Base-by-base conservation (phyloP, 225 moss, liverwort and hornwort genomes). In the Pleurozium schreberi region DNA sequence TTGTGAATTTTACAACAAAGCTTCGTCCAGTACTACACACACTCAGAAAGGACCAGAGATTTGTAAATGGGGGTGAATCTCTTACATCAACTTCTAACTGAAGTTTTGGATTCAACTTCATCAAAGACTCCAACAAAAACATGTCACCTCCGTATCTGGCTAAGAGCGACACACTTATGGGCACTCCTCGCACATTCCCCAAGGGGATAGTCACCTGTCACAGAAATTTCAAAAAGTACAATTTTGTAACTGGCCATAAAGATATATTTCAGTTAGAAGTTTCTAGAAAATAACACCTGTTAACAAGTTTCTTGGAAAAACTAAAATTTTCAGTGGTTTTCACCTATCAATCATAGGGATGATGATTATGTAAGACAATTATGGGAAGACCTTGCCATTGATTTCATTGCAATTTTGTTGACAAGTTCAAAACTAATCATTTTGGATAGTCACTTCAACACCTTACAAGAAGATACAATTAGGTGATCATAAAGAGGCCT, bases 81-180 rank as follows among this genome's bases (percentile, higher is more conserved):
- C 91, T 87, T 94, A 91, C 94, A 38, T 93, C 92, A 85, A 91
- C 86, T 89, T 91, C 80, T 62, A 83, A 70, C 81, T 93, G 90
- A 80, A 94, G 73, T 36, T 82, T 91, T 81, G 90, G 84, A 86
- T 91, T 93, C 86, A 94, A 86, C 86, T 94, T 93, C 76, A 93
- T 84, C 77, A 93, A 47, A 75, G 94, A 88, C 71, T 94, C 94
- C 88, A 94, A 73, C 36, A 94, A 80, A 89, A 93, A 94, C n/a
- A 91, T 85, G 89, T 93, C 94, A 67, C 90, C 94, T 53, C 94
- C 94, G 40, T 84, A 88, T 94, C 91, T 90, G 75, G 94, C 94
- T 86, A 94, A 91, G 30, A 94, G 83, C 50, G 94, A 93, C 59
- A 94, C 88, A 81, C 94, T 93, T n/a, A 92, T 88, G 52, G 94